Base-by-base conservation (phyloP, 345 rosid genomes). In the Adansonia digitata region DNA sequence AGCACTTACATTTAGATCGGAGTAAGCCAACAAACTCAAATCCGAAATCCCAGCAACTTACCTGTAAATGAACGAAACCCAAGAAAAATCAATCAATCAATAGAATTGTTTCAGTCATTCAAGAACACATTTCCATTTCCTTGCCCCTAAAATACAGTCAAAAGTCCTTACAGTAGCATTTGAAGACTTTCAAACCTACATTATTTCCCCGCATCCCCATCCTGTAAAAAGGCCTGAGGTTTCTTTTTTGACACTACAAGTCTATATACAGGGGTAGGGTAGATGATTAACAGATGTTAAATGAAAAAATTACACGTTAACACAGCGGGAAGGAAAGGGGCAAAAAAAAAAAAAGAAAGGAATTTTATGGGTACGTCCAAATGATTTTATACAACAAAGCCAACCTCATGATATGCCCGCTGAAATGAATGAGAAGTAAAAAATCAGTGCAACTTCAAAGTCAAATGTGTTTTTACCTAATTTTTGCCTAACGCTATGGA, bases 341-440 rank as follows among this genome's bases (percentile, higher is more conserved):
- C 31, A 5, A 9, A 61, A 5, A 61, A 14, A 43, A 71, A 18
- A 22, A 37, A 40, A 55, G 14, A 5, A 56, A 49, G 40, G 42
- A 6, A 29, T 10, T n/a, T n/a, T 65, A 20, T 27, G 42, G 11
- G 60, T 22, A 71, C 63, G 53, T 22, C 35, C n/a, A 71, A 71
- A 37, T 71, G 35, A 37, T 20, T n/a, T n/a, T 53, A 22, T 45
- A 71, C 73, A 31, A 29, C 73, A 72, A 17, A 45, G 69, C 46
- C 69, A 73, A 15, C 8, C 69, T n/a, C 53, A 60, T 18, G 46
- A 42, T 42, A 10, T 37, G 35, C 76, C 26, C 15, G 0, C 39
- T 29, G 27, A 45, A 73, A 29, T 73, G 45, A 75, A 80, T 69
- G 75, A 69, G 68, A 71, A 70, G 74, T 70, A 63, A 55, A 64